Conservation (phyloP, 495 filamentous ascomycete species). For the Aspergillus affinis region DNA sequence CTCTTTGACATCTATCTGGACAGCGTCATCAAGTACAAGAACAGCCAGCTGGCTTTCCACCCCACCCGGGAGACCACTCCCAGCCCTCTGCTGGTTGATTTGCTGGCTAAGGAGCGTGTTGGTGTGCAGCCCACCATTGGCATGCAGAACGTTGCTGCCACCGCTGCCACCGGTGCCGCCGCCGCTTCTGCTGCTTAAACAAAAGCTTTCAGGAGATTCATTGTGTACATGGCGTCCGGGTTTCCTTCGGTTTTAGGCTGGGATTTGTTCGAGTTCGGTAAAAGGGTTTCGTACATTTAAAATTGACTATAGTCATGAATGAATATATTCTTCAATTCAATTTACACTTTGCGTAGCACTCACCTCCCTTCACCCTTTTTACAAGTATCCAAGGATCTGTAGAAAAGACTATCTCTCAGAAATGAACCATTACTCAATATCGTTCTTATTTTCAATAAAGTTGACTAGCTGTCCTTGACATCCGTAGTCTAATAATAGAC, state of each 20-base stretch:
- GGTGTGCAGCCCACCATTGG: constrained; percentile 72
- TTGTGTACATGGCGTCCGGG: constrained; percentile 22
- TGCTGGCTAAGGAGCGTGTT: constrained; percentile 89
- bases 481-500: neutral
- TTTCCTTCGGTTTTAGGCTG: constrained; percentile 10
- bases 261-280: constrained; percentile 3
- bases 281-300: constrained; percentile 5
- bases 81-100: constrained; percentile 82
- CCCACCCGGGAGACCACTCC: constrained; percentile 75
- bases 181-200: constrained; percentile 28
- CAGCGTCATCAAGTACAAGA: constrained; percentile 85
- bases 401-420: too few species aligned
- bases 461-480: neutral
- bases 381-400: too few species aligned
- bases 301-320: constrained; percentile 8
- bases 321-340: too few species aligned
- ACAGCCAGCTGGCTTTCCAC: constrained; percentile 64
- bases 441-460: too few species aligned
- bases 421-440: too few species aligned
- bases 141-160: constrained; percentile 51
- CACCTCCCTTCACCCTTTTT: too few species aligned
- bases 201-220: constrained; percentile 6
- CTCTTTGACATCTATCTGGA: constrained; percentile 95
- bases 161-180: constrained; percentile 38
- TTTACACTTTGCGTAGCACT: too few species aligned